These are phyloP conservation scores for Yamadazyma triangularis DNA, from an alignment of 1,139 yeast genomes.

Conservation along the genomic window DNA sequence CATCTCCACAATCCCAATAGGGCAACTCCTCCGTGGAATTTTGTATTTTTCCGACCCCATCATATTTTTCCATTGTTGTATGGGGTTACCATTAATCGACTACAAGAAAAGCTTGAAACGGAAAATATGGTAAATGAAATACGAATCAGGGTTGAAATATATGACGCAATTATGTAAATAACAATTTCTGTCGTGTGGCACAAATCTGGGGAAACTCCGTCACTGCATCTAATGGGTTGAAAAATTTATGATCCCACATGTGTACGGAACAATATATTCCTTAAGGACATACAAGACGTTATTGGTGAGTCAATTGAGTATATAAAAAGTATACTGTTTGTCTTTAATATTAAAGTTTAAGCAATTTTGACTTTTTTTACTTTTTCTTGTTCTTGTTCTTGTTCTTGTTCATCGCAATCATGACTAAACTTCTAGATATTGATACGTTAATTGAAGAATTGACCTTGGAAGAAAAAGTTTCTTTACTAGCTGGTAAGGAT, in stretches of 20 bases:
- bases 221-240: no score
- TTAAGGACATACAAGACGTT: no score
- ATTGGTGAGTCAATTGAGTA: not conserved
- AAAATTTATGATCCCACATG: no score
- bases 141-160: no score
- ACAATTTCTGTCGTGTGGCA: no score
- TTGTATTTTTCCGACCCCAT: not conserved
- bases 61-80: not conserved
- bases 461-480: constrained; percentile 44
- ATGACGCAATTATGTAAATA: no score
- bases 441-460: constrained; percentile 40
- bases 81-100: not conserved
- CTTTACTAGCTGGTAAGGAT: constrained; percentile 47
- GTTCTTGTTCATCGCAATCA: not conserved
- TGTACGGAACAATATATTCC: not conserved
- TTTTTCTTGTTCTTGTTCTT: no score
- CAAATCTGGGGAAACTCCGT: no score
- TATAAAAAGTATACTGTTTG: not conserved
- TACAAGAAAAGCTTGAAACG: not conserved
- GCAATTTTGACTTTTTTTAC: not conserved
- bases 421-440: constrained; percentile 27
- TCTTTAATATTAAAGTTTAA: not conserved
- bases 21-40: not conserved
- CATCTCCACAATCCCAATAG: no score
- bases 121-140: no score